Conservation (phyloP, 164 flowering plant species). For the Euptelea pleiosperma region DNA sequence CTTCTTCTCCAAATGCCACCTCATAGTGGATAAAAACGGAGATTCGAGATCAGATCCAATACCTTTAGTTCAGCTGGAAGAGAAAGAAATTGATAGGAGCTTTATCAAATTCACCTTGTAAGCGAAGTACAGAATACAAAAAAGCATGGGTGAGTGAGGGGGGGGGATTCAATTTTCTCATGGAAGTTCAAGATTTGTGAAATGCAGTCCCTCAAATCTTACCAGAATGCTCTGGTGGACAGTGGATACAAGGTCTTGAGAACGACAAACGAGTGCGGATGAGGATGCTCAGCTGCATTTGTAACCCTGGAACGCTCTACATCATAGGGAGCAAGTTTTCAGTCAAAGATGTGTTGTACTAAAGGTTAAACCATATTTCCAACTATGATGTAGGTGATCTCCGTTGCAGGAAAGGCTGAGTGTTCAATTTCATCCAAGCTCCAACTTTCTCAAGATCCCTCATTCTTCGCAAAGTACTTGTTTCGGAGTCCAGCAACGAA, state of each 20-base stretch:
- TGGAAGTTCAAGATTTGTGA: conserved; percentile 26
- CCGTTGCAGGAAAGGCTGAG: conserved; percentile 40
- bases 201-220: conserved; percentile 17
- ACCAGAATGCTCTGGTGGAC: conserved; percentile 25
- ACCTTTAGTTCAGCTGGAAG: conserved; percentile 32
- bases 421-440: conserved; percentile 43
- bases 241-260: conserved; percentile 31
- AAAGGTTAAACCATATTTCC: conserved; percentile 48
- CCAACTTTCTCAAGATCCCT: conserved; percentile 28
- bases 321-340: conserved; percentile 33
- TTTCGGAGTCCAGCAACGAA: conserved; percentile 39
- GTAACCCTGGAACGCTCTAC: conserved; percentile 28
- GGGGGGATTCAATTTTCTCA: conserved; percentile 23
- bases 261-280: conserved; percentile 28
- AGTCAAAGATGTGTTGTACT: conserved; percentile 27
- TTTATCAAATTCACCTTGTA: conserved; percentile 30
- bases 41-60: conserved; percentile 25
- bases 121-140: conserved; percentile 35
- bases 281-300: conserved; percentile 24
- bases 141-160: conserved; percentile 31
- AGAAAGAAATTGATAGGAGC: conserved; percentile 37
- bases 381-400: conserved; percentile 42
- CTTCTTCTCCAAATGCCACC: too few species aligned
- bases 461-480: conserved; percentile 32
- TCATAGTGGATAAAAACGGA: too few species aligned